A percentile compares a stretch with the other conserved stretches of the same genome.
These are phyloP conservation scores for Claviceps pusilla DNA, from an alignment of 2,329 filamentous ascomycete genomes.

Conservation along the genomic window DNA sequence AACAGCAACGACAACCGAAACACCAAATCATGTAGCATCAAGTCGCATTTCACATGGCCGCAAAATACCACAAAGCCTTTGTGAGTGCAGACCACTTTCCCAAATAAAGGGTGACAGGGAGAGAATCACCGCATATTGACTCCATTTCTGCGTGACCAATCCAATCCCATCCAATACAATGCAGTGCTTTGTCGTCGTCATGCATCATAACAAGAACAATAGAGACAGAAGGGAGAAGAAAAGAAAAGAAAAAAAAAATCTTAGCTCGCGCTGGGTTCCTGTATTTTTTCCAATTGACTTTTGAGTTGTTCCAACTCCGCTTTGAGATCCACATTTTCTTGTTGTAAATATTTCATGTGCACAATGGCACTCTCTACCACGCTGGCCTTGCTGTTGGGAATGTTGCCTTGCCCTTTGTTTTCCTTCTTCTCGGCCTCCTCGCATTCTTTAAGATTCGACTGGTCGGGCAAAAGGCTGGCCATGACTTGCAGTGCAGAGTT, in stretches of 20 bases:
- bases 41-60: too few species aligned
- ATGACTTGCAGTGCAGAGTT: constrained; percentile 89
- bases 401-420: constrained; percentile 28
- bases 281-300: constrained; percentile 15
- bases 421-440: background rate
- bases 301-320: constrained; percentile 34
- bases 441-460: constrained; percentile 23
- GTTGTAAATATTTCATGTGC: constrained; percentile 76
- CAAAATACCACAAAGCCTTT: too few species aligned
- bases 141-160: background rate
- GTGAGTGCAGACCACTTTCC: too few species aligned
- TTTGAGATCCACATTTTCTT: constrained; percentile 55
- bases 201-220: background rate
- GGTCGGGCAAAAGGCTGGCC: constrained; percentile 63
- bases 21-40: too few species aligned
- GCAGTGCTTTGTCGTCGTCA: background rate
- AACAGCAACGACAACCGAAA: too few species aligned
- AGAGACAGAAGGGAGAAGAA: background rate
- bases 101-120: background rate
- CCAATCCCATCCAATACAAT: background rate
- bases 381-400: constrained; percentile 79
- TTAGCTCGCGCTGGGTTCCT: background rate
- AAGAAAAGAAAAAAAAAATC: background rate
- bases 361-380: constrained; percentile 96
- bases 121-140: background rate